Base-by-base conservation (phyloP, 2,329 filamentous ascomycete species). In the Colletotrichum plurivorum region DNA sequence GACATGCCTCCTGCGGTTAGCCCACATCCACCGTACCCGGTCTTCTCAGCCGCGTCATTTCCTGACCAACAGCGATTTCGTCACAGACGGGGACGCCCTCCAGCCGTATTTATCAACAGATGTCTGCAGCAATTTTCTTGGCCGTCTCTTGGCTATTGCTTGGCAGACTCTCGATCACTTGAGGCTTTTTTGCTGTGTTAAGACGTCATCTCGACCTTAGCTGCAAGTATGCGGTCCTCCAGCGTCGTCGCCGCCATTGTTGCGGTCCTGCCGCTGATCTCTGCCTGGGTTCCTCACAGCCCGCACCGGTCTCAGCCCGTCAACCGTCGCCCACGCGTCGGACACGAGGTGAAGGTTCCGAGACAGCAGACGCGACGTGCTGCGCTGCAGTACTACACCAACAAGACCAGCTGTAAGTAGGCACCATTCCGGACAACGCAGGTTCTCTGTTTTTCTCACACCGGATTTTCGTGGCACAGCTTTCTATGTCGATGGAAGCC, bases 401-500 rank as follows among this genome's bases (percentile, higher is more conserved):
- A 66, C 56, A 66, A 66, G 57, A 56, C 63, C 49, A 66, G 63
- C 49, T 18, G 63, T 66, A 22, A n/a, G 63, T 48, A 5, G 13
- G 3, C 8, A 15, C 31, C 27, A 16, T 2, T 3, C 18, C 12
- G 16, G 31, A 36, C 31, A 10, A 8, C 31, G 10, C 31, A 8
- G 31, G 31, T 3, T 36, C 31, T 36, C 4, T 4, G 22, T 5
- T 36, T 36, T 36, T 36, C 31, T 36, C 31, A 36, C 31, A 9
- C 8, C 31, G 31, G 8, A 36, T 10, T 10, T 36, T 36, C 31
- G 31, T 36, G 7, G 8, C 31, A 5, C 70, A 90, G 89, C 85
- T 72, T 93, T 90, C 71, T 86, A 84, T 22, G 88, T 93, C 48
- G 87, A 94, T 73, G 89, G 92, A 2, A 85, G 83, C 2, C 83